phyloP scores from a whole-genome alignment of 1,139 yeast genomes.

The Scheffersomyces quercinus region DNA sequence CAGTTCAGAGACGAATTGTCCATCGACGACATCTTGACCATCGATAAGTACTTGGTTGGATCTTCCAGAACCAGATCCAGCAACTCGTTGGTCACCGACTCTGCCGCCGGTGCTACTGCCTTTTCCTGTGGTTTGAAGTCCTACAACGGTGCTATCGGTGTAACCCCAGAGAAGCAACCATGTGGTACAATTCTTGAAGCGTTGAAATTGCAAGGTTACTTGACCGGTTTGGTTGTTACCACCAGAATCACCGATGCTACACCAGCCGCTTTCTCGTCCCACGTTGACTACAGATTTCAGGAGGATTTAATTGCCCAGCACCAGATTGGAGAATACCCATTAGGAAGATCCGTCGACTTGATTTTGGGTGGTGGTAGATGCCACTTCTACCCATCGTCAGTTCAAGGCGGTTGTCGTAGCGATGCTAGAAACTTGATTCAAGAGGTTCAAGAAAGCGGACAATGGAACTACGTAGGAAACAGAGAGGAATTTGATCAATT shows the following conservation, averaged over 20 bases:
- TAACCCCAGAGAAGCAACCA: slow-evolving; percentile 20
- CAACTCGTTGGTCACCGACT: slow-evolving; percentile 25
- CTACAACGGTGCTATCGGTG: slow-evolving; percentile 31
- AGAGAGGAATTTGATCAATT: slow-evolving; percentile 20
- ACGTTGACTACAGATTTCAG: slow-evolving; percentile 25
- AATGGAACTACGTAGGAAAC: slow-evolving; percentile 26
- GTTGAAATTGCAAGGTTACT: slow-evolving; percentile 24
- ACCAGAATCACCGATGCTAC: slow-evolving; percentile 27
- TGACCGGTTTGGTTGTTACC: slow-evolving; percentile 29
- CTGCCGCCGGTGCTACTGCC: slow-evolving; percentile 32
- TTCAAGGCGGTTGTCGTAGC: slow-evolving; percentile 22
- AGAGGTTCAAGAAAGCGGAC: slow-evolving; percentile 18
- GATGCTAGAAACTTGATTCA: slow-evolving; percentile 25
- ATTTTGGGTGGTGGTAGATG: slow-evolving; percentile 31
- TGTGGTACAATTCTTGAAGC: slow-evolving; percentile 31
- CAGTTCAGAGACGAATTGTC: slow-evolving; percentile 22
- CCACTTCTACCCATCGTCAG: slow-evolving; percentile 21
- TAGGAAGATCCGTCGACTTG: slow-evolving; percentile 28
- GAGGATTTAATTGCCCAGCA: slow-evolving; percentile 30
- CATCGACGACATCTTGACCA: slow-evolving; percentile 18
- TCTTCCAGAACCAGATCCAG: slow-evolving; percentile 25
- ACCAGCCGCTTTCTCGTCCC: slow-evolving; percentile 28
- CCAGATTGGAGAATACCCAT: slow-evolving; percentile 25
- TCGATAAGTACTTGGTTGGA: slow-evolving; percentile 25
- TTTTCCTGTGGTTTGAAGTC: slow-evolving; percentile 27